A percentile compares a stretch with the other conserved stretches of the same genome.
Conservation (phyloP, 129 eudicot genomes). For the sunflower (Helianthus annuus) region HanXRQr2.0-SUNRISE NC_035440.2:56916051-56916550, state of each 20-base stretch:
- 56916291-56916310: constrained; percentile 26
- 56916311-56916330: constrained; percentile 49
- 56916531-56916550: constrained; percentile 13
- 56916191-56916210: constrained; percentile 45
- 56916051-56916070: constrained; percentile 55
- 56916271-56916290: constrained; percentile 18
- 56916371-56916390: constrained; percentile 53
- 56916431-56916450: constrained; percentile 26
- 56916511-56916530: constrained; percentile 23
- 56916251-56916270: not conserved
- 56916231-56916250: constrained; percentile 16
- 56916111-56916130: constrained; percentile 48
- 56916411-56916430: constrained; percentile 35
- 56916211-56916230: constrained; percentile 44
- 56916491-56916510: constrained; percentile 40
- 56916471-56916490: constrained; percentile 42
- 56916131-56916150: constrained; percentile 57
- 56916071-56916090: constrained; percentile 47
- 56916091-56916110: constrained; percentile 59
- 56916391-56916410: constrained; percentile 45
- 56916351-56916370: constrained; percentile 49
- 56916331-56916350: constrained; percentile 30
- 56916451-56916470: constrained; percentile 30
- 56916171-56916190: constrained; percentile 57
- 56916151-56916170: constrained; percentile 48